These are phyloP conservation scores for Guadua angustifolia DNA, from an alignment of 176 grass and related monocot species.

Conservation along the genomic window DNA sequence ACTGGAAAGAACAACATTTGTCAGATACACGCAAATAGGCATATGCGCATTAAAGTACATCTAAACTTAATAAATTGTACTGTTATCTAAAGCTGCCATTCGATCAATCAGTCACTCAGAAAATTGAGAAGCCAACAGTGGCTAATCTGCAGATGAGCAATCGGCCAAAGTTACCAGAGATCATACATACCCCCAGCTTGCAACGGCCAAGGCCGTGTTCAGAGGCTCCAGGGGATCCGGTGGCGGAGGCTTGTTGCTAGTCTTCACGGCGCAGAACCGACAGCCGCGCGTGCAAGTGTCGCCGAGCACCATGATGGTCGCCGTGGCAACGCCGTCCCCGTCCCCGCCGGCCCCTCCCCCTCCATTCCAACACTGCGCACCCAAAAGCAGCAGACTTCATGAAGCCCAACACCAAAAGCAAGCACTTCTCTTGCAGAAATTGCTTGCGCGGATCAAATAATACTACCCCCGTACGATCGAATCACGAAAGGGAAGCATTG, in stretches of 20 bases:
- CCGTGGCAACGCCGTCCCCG: slow-evolving; percentile 78
- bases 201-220: slow-evolving; percentile 78
- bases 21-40: slow-evolving; percentile 15
- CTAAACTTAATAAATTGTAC: neutral
- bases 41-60: neutral
- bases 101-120: neutral
- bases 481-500: neutral
- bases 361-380: slow-evolving; percentile 86
- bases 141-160: neutral
- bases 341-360: slow-evolving; percentile 83
- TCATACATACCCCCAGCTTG: slow-evolving; percentile 82
- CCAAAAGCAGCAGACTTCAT: neutral
- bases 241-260: slow-evolving; percentile 70
- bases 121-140: neutral
- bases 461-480: neutral
- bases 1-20: slow-evolving; percentile 49
- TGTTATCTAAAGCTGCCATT: neutral
- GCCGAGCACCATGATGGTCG: slow-evolving; percentile 98
- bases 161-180: neutral
- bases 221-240: slow-evolving; percentile 77
- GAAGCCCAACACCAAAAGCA: neutral
- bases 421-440: neutral
- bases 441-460: neutral
- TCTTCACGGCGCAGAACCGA: slow-evolving; percentile 90
- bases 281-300: slow-evolving; percentile 92